A percentile compares a stretch with the other conserved stretches of the same genome.
These are phyloP conservation scores for Tylopilus orsonianus DNA, from an alignment of 1,284 basidiomycete species.

Conservation along the genomic window DNA sequence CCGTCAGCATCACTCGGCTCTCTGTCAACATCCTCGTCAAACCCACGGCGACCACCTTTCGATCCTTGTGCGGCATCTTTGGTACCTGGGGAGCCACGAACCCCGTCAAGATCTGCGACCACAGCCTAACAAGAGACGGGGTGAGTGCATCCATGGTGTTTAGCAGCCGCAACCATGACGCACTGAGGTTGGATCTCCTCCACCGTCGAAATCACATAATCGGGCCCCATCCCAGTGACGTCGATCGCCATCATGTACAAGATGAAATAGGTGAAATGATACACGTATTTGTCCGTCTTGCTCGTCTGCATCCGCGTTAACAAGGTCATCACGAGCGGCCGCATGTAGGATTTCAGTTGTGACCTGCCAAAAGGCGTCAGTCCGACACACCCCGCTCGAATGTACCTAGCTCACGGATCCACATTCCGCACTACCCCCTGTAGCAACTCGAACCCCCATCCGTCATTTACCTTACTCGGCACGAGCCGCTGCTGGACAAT, in stretches of 20 bases:
- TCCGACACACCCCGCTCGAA: no score
- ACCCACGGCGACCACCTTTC: slow-evolving; percentile 86
- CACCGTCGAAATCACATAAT: slow-evolving; percentile 74
- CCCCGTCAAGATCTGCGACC: slow-evolving; percentile 78
- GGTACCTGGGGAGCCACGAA: slow-evolving; percentile 83
- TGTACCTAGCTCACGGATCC: slow-evolving; percentile 58
- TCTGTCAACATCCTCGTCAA: slow-evolving; percentile 78
- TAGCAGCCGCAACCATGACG: background rate
- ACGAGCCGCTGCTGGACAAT: slow-evolving; percentile 91
- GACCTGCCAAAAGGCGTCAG: slow-evolving; percentile 43
- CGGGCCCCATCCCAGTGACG: slow-evolving; percentile 71
- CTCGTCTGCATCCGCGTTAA: slow-evolving; percentile 84
- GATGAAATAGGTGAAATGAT: slow-evolving; percentile 82
- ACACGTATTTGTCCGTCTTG: slow-evolving; percentile 89
- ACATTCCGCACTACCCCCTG: slow-evolving; percentile 75
- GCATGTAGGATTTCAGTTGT: slow-evolving; percentile 73
- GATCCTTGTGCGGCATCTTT: slow-evolving; percentile 78
- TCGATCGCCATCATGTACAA: slow-evolving; percentile 75
- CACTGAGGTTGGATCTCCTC: slow-evolving; percentile 88
- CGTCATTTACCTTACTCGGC: slow-evolving; percentile 86
- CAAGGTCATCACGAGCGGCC: slow-evolving; percentile 78
- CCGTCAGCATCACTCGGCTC: slow-evolving; percentile 65
- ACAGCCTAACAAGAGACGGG: slow-evolving; percentile 54
- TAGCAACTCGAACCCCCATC: slow-evolving; percentile 89
- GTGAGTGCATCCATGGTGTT: background rate